Percentiles rank a stretch among this genome's conserved stretches.
Conservation (phyloP, 768 basidiomycete species). For the Multifurca ochricompacta region DNA sequence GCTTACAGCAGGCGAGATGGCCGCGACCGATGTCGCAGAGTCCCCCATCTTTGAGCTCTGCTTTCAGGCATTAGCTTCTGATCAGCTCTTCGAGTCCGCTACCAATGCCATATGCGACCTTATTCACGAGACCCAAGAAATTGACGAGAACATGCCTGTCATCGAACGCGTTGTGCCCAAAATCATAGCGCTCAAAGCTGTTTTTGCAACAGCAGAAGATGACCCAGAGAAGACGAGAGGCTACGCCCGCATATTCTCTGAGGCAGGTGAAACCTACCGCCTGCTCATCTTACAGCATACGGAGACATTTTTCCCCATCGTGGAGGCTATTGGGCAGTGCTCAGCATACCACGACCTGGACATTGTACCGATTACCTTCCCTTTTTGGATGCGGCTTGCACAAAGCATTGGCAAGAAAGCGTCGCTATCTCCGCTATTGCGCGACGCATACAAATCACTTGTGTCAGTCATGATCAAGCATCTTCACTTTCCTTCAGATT, state of each 20-base stretch:
- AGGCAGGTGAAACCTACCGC: slow-evolving; percentile 96
- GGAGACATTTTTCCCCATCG: slow-evolving; percentile 89
- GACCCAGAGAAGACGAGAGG: slow-evolving; percentile 88
- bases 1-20: slow-evolving; percentile 82
- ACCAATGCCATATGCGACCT: slow-evolving; percentile 90
- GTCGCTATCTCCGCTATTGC: slow-evolving; percentile 64
- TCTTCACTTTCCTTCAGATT: slow-evolving; percentile 82
- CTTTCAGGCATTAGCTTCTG: slow-evolving; percentile 77
- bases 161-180: slow-evolving; percentile 84
- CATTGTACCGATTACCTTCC: slow-evolving; percentile 94
- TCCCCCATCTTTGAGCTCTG: slow-evolving; percentile 75
- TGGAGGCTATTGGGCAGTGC: slow-evolving; percentile 90
- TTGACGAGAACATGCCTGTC: slow-evolving; percentile 86
- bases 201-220: slow-evolving; percentile 51
- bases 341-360: slow-evolving; percentile 91
- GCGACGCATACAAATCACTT: slow-evolving; percentile 76
- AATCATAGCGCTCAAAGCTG: slow-evolving; percentile 65
- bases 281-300: slow-evolving; percentile 81
- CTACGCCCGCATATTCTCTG: slow-evolving; percentile 86
- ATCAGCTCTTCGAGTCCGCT: slow-evolving; percentile 87
- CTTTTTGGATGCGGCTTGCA: slow-evolving; percentile 98
- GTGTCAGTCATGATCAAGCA: slow-evolving; percentile 84
- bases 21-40: slow-evolving; percentile 50
- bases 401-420: slow-evolving; percentile 75
- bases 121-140: slow-evolving; percentile 97